Evolutionary conservation across 2,329 filamentous ascomycete species (phyloP).

Genomic region (Aspergillus ustus): DNA sequence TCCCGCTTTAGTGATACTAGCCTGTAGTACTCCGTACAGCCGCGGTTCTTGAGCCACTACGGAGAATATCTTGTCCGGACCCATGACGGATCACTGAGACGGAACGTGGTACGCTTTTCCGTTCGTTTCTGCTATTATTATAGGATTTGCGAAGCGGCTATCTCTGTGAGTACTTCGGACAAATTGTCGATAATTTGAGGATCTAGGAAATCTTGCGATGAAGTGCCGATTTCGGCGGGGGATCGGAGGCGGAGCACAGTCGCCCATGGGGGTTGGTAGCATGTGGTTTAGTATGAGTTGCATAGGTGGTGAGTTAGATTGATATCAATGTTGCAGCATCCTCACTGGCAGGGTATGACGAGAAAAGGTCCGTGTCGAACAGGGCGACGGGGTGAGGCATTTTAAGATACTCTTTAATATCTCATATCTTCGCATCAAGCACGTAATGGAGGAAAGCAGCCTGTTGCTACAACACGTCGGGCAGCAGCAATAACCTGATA

Average conservation of each 20-base stretch:
- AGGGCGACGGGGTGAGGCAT: neutral
- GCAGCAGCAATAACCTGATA: neutral
- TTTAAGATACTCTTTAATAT: neutral
- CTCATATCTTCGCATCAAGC: neutral
- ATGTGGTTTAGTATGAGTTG: neutral
- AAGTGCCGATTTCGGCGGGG: constrained; percentile 22
- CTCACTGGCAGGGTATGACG: neutral
- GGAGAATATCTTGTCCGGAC: constrained; percentile 17
- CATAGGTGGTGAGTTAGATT: neutral
- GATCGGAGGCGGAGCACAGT: constrained; percentile 15
- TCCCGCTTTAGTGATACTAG: neutral
- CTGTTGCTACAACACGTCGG: neutral
- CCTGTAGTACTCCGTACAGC: neutral
- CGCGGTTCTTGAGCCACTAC: neutral
- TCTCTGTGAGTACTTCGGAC: neutral
- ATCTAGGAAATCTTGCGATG: neutral
- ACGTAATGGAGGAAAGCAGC: neutral
- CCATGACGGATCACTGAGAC: constrained; percentile 3
- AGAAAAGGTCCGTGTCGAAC: neutral
- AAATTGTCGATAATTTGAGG: neutral
- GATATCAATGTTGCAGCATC: neutral
- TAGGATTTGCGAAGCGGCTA: neutral
- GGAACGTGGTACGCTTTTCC: constrained; percentile 10
- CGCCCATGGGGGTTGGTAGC: neutral
- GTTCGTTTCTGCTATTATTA: neutral